Evolutionary conservation across 1,284 basidiomycete genomes (phyloP).

Genomic region (Ustilago trichophora): DNA sequence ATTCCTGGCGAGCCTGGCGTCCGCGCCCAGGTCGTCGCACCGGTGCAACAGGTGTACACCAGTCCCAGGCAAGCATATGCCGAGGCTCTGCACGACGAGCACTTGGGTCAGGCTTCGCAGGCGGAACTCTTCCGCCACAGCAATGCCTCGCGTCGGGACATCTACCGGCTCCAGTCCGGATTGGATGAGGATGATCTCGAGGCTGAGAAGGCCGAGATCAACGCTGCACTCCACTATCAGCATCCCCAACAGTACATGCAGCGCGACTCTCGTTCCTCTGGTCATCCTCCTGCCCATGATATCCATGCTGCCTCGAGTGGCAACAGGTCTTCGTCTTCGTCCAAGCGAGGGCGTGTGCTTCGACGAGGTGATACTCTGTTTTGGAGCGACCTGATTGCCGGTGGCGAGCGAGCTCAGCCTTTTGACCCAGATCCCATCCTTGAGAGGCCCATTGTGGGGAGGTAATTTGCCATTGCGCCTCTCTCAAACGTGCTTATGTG

Average conservation of each 20-base stretch:
- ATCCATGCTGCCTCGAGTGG: neutral
- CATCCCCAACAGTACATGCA: slow-evolving; percentile 16
- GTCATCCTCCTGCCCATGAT: slow-evolving; percentile 2
- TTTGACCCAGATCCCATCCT: slow-evolving; percentile 57
- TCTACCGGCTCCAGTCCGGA: slow-evolving; percentile 20
- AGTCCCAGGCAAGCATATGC: slow-evolving; percentile 10
- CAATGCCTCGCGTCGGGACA: slow-evolving; percentile 27
- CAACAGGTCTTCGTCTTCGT: slow-evolving; percentile 1
- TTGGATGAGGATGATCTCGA: slow-evolving; percentile 39
- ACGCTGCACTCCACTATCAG: slow-evolving; percentile 9
- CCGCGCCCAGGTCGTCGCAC: slow-evolving; percentile 21
- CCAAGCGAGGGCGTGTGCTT: slow-evolving; percentile 66
- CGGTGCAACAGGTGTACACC: slow-evolving; percentile 14
- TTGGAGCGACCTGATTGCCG: slow-evolving; percentile 79
- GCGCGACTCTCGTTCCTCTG: slow-evolving; percentile 7
- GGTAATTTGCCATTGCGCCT: no score
- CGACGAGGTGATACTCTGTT: slow-evolving; percentile 76
- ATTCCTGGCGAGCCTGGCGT: slow-evolving; percentile 77
- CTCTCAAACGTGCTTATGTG: no score
- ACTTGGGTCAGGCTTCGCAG: slow-evolving; percentile 4
- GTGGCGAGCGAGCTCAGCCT: slow-evolving; percentile 72
- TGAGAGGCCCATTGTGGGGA: slow-evolving; percentile 47
- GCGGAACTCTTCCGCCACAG: slow-evolving; percentile 27
- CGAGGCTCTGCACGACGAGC: slow-evolving; percentile 10
- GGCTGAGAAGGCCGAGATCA: slow-evolving; percentile 42